Evolutionary conservation across 1,139 yeast genomes (phyloP).

Genomic region (Debaryomyces robertsiae): DNA sequence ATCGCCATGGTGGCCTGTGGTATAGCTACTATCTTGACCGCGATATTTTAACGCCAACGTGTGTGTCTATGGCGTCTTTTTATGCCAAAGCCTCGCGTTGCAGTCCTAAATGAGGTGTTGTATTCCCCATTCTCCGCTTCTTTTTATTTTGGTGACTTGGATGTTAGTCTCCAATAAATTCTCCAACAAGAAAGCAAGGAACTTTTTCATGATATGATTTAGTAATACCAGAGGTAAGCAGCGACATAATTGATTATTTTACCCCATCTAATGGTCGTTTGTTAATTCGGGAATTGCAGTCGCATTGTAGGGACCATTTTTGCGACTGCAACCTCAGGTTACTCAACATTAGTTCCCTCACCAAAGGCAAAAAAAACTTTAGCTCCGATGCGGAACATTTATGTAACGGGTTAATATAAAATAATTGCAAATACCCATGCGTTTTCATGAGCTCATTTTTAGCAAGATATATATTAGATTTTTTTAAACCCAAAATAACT

Average conservation of each 20-base stretch:
- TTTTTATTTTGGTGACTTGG: not conserved
- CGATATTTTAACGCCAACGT: too few species aligned
- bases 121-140: conserved; percentile 7
- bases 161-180: conserved; percentile 4
- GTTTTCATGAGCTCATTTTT: conserved; percentile 1
- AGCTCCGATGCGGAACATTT: conserved; percentile 17
- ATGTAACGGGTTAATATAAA: conserved; percentile 8
- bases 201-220: conserved; percentile 1
- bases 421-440: conserved; percentile 9
- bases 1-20: too few species aligned
- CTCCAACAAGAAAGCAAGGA: conserved; percentile 5
- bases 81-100: too few species aligned
- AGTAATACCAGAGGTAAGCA: not conserved
- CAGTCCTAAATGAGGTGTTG: conserved; percentile 1
- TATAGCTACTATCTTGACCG: too few species aligned
- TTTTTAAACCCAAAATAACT: not conserved
- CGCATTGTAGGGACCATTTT: conserved; percentile 2
- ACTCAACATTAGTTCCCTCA: conserved; percentile 10
- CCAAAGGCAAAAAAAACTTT: conserved; percentile 4
- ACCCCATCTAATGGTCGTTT: conserved; percentile 6
- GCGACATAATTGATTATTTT: conserved; percentile 2
- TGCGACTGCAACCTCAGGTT: conserved; percentile 3
- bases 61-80: too few species aligned
- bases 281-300: conserved; percentile 1
- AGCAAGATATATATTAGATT: not conserved